Evolutionary conservation across 352 stramenopile genomes (phyloP).

Genomic region (Globisporangium splendens): DNA sequence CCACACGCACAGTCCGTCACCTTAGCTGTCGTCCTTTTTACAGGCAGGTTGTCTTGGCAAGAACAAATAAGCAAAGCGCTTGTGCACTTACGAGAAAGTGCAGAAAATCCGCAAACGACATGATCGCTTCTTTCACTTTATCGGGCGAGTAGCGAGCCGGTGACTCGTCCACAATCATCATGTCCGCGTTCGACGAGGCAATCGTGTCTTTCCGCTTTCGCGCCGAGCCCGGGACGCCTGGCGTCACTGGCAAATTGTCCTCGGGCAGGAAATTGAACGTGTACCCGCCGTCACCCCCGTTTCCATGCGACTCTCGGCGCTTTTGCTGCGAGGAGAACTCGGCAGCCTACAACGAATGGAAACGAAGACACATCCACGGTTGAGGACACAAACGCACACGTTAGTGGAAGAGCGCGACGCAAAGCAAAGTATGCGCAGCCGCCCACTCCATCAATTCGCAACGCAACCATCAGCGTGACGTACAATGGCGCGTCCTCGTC

Average conservation of each 20-base stretch:
- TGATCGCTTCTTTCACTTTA: constrained; percentile 74
- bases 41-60: no score
- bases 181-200: constrained; percentile 14
- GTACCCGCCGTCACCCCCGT: constrained; percentile 27
- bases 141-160: constrained; percentile 66
- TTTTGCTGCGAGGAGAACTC: constrained; percentile 29
- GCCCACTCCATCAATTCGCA: no score
- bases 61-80: background rate
- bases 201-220: constrained; percentile 27
- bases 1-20: background rate
- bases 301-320: background rate
- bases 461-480: constrained; percentile 8
- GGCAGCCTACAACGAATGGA: constrained; percentile 12
- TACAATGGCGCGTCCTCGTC: constrained; percentile 26
- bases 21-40: no score
- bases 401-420: background rate
- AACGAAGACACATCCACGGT: background rate
- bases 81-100: constrained; percentile 70
- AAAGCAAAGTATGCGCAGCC: background rate
- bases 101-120: constrained; percentile 78
- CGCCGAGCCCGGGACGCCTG: constrained; percentile 16
- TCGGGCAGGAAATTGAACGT: constrained; percentile 61
- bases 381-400: background rate
- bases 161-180: constrained; percentile 29
- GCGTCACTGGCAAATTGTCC: constrained; percentile 18